A percentile compares a stretch with the other conserved stretches of the same genome.
Conservation (phyloP, 805 yeast genomes). For the Cyberlindnera samutprakarnensis region DNA sequence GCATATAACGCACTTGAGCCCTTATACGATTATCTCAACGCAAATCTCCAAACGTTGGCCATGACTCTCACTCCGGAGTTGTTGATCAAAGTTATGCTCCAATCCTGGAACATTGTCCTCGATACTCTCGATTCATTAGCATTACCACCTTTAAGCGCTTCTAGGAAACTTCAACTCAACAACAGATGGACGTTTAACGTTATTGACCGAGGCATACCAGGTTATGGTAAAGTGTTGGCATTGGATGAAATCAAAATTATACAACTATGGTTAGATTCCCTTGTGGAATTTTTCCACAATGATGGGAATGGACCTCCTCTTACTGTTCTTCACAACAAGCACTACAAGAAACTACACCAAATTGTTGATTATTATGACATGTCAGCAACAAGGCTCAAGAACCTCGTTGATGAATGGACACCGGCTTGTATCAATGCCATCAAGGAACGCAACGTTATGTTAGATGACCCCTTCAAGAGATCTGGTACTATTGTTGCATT, state of each 20-base stretch:
- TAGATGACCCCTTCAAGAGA: constrained; percentile 23
- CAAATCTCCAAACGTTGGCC: constrained; percentile 59
- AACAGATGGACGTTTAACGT: constrained; percentile 7
- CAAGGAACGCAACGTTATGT: constrained; percentile 37
- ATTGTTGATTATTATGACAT: constrained; percentile 62
- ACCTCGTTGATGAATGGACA: constrained; percentile 52
- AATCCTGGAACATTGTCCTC: constrained; percentile 74
- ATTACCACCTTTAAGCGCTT: constrained; percentile 60
- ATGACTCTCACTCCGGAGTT: constrained; percentile 47
- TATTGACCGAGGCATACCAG: constrained; percentile 25
- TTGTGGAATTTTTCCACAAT: constrained; percentile 75
- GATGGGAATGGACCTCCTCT: constrained; percentile 77
- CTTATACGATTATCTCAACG: constrained; percentile 64
- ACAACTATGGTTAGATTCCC: constrained; percentile 57
- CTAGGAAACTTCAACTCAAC: constrained; percentile 15
- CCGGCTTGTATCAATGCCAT: constrained; percentile 45
- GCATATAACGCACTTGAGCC: constrained; percentile 65
- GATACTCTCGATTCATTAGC: constrained; percentile 61
- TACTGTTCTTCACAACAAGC: constrained; percentile 49
- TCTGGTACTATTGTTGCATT: constrained; percentile 63
- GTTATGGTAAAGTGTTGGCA: constrained; percentile 49
- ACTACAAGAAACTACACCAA: constrained; percentile 56
- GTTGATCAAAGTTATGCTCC: constrained; percentile 58
- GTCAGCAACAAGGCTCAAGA: constrained; percentile 36
- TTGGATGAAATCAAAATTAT: constrained; percentile 58